A percentile compares a stretch with the other conserved stretches of the same genome.
These are phyloP conservation scores for Colletotrichum simmondsii DNA, from an alignment of 2,329 filamentous ascomycete species.

Conservation along the genomic window DNA sequence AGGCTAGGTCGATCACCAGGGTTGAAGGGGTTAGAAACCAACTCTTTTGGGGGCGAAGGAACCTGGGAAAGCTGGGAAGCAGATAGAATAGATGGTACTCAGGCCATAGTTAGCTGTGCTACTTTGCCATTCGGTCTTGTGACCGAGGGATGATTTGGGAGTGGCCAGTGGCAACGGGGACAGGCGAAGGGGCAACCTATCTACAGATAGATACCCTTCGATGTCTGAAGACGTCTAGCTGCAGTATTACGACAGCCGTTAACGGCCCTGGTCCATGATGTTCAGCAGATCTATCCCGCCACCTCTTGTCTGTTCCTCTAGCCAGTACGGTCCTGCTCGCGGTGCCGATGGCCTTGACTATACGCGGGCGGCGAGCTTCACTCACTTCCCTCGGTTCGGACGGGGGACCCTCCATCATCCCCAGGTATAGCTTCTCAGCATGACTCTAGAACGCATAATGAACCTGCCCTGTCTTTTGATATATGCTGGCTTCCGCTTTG, in stretches of 20 bases:
- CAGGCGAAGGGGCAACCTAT: not conserved
- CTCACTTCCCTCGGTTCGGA: not conserved
- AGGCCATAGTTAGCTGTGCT: not conserved
- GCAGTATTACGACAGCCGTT: conserved; percentile 11
- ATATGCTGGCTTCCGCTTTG: not conserved
- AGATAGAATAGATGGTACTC: not conserved
- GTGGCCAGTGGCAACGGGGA: conserved; percentile 3
- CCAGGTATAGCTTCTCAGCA: not conserved
- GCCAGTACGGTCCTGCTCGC: not conserved
- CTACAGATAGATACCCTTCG: not conserved
- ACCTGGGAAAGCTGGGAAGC: not conserved
- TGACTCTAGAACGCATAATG: conserved; percentile 23
- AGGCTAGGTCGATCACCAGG: conserved; percentile 27
- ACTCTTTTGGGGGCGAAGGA: conserved; percentile 7
- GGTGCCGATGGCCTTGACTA: not conserved
- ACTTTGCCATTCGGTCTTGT: conserved; percentile 18
- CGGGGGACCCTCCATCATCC: not conserved
- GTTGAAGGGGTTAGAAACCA: not conserved
- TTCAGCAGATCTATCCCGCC: conserved; percentile 11
- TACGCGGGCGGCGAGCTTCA: not conserved
- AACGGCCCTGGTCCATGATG: conserved; percentile 23
- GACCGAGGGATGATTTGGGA: conserved; percentile 3
- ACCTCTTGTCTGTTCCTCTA: not conserved
- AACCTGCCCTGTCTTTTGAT: not conserved
- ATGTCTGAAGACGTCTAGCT: conserved; percentile 12